Conservation (phyloP, 805 yeast species). For the Candida ficus region DNA sequence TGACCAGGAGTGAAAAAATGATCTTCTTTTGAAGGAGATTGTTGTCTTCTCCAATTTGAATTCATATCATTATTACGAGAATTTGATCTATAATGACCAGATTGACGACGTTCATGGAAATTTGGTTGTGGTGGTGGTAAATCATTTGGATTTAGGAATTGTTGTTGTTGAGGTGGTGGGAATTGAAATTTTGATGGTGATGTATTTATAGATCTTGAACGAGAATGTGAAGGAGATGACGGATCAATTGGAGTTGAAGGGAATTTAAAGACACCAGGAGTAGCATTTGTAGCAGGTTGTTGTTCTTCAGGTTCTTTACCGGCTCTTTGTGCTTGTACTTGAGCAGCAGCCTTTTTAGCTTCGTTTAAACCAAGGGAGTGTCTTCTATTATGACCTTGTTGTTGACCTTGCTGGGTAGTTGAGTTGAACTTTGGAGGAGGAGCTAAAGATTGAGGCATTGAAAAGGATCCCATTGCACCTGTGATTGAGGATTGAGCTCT, state of each 20-base stretch:
- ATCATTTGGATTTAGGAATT: conserved; percentile 22
- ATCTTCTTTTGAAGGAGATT: conserved; percentile 30
- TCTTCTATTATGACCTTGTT: conserved; percentile 76
- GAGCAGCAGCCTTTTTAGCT: conserved; percentile 96
- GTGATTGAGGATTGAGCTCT: conserved; percentile 38
- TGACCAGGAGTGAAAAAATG: conserved; percentile 68
- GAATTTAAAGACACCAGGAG: conserved; percentile 42
- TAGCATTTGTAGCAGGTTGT: conserved; percentile 10
- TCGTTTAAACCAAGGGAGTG: conserved; percentile 89
- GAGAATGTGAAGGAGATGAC: conserved; percentile 20
- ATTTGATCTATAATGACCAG: conserved; percentile 35
- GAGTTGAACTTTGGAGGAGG: conserved; percentile 23
- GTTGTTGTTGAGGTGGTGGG: conserved; percentile 67
- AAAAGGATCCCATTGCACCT: conserved; percentile 31
- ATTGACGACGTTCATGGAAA: conserved; percentile 35
- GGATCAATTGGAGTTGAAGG: conserved; percentile 42
- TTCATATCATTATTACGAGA: conserved; percentile 34
- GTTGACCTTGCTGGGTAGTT: neutral
- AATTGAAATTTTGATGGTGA: conserved; percentile 57
- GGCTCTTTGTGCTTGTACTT: conserved; percentile 68
- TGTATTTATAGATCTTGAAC: conserved; percentile 14
- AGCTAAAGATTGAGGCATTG: conserved; percentile 13
- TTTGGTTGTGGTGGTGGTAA: conserved; percentile 21
- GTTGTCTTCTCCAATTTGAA: conserved; percentile 56
- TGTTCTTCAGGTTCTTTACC: conserved; percentile 20